A percentile compares a stretch with the other conserved stretches of the same genome.
Evolutionary conservation across 495 filamentous ascomycete genomes (phyloP).

Genomic region (Penicillium cataractarum): DNA sequence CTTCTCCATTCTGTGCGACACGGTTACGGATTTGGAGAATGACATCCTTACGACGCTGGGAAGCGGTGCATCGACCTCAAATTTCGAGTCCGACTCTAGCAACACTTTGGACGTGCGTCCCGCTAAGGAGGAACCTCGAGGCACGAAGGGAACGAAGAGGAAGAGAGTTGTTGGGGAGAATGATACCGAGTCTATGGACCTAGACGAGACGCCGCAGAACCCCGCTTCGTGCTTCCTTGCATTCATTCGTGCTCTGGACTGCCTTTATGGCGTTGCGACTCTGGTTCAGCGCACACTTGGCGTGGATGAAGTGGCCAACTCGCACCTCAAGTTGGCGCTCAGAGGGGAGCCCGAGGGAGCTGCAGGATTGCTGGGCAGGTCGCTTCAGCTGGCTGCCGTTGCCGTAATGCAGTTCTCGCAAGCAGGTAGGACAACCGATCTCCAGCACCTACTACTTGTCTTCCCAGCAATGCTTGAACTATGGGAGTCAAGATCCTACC

Average conservation of each 20-base stretch:
- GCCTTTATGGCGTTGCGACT: slow-evolving; percentile 38
- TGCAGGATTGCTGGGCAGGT: slow-evolving; percentile 49
- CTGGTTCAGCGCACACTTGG: slow-evolving; percentile 32
- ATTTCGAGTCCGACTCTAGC: slow-evolving; percentile 42
- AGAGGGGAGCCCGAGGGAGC: slow-evolving; percentile 50
- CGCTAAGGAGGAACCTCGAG: slow-evolving; percentile 24
- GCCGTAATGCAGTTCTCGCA: slow-evolving; percentile 39
- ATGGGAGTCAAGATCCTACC: slow-evolving; percentile 50
- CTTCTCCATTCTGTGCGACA: slow-evolving; percentile 43
- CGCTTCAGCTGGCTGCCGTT: slow-evolving; percentile 41
- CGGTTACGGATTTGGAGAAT: slow-evolving; percentile 42
- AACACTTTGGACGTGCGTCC: slow-evolving; percentile 45
- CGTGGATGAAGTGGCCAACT: slow-evolving; percentile 45
- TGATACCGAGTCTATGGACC: slow-evolving; percentile 40
- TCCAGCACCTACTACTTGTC: slow-evolving; percentile 47
- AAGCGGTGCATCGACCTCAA: slow-evolving; percentile 28
- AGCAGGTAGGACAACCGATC: slow-evolving; percentile 40
- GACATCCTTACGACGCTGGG: slow-evolving; percentile 38
- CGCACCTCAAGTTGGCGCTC: slow-evolving; percentile 57
- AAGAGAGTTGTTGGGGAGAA: slow-evolving; percentile 44
- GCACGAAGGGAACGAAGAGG: slow-evolving; percentile 51
- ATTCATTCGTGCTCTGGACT: slow-evolving; percentile 45
- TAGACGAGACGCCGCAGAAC: slow-evolving; percentile 41
- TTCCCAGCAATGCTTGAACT: slow-evolving; percentile 44
- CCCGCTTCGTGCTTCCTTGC: slow-evolving; percentile 44